phyloP scores from a whole-genome alignment of 2,329 filamentous ascomycete species.

The Chaetomiaceae sp. region DNA sequence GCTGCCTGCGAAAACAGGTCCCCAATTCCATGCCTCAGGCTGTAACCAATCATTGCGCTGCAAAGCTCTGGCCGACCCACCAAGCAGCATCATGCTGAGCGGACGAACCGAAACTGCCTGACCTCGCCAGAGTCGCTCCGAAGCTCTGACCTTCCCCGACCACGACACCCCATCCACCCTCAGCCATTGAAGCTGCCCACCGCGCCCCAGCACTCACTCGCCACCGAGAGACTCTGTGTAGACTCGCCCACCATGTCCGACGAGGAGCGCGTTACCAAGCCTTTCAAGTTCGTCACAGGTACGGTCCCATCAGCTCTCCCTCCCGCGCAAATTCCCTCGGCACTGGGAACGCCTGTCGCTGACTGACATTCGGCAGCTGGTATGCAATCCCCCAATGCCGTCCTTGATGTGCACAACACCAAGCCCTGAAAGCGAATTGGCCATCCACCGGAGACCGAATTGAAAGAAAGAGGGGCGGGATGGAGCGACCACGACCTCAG shows the following conservation, averaged over 20 bases:
- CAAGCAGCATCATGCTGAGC: neutral
- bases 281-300: conserved; percentile 99
- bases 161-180: conserved; percentile 18
- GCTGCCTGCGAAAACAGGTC: conserved; percentile 5
- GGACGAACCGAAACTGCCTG: conserved; percentile 11
- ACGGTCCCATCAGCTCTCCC: conserved; percentile 40
- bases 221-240: conserved; percentile 22
- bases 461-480: neutral
- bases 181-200: conserved; percentile 28
- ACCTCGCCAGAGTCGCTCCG: conserved; percentile 17
- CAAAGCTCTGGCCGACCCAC: conserved; percentile 7
- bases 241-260: conserved; percentile 74
- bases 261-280: conserved; percentile 86
- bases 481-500: too few species aligned
- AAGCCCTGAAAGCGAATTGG: conserved; percentile 10
- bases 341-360: conserved; percentile 25
- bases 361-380: conserved; percentile 24
- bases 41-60: conserved; percentile 8
- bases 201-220: conserved; percentile 30
- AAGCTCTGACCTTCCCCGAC: conserved; percentile 16
- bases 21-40: conserved; percentile 13
- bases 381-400: conserved; percentile 19
- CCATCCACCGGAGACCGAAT: too few species aligned
- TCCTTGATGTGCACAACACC: neutral
- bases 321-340: conserved; percentile 23